Evolutionary conservation across 225 moss, liverwort and hornwort genomes (phyloP).

Genomic region (Pseudoscleropodium purum): DNA sequence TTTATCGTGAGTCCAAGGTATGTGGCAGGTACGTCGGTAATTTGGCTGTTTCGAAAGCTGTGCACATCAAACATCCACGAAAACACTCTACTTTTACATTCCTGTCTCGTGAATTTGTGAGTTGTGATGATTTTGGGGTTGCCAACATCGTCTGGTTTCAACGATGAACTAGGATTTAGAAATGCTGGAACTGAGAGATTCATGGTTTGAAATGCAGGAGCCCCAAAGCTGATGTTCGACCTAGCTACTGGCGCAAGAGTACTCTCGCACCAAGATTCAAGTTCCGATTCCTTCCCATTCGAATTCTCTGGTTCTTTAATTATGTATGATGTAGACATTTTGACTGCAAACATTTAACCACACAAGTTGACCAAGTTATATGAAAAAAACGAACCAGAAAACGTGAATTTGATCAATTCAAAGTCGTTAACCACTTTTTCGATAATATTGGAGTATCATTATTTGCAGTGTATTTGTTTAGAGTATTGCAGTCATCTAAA

Average conservation of each 20-base stretch:
- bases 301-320: not conserved
- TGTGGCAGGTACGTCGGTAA: not conserved
- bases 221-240: not conserved
- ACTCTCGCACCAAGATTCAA: not conserved
- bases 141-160: not conserved
- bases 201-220: not conserved
- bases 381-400: not conserved
- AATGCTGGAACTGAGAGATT: not conserved
- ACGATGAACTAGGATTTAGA: not conserved
- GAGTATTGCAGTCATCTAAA: not conserved
- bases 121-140: not conserved
- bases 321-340: not conserved
- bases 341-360: not conserved
- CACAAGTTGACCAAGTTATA: not conserved
- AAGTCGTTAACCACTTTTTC: not conserved
- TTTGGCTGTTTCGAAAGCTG: not conserved
- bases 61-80: not conserved
- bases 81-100: not conserved
- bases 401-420: not conserved
- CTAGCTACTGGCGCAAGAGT: not conserved
- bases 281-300: not conserved
- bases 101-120: not conserved
- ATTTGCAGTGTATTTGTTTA: not conserved
- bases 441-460: not conserved
- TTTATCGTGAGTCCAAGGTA: not conserved